phyloP scores from a whole-genome alignment of 768 basidiomycete species.

The Porphyrellus cyaneotinctus region DNA sequence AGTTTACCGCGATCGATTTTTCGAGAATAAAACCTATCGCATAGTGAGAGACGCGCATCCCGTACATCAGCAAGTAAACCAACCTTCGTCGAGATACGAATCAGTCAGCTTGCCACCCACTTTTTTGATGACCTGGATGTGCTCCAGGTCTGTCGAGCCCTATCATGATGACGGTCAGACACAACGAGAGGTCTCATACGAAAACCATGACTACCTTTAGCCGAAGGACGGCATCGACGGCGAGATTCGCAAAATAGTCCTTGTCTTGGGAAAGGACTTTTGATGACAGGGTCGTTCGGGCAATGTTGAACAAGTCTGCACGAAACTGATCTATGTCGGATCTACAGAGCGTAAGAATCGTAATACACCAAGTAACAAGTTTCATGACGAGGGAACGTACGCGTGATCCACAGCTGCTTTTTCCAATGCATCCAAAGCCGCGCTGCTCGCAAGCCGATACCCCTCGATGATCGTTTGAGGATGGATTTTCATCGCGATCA shows the following conservation, averaged over 20 bases:
- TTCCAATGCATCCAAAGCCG: constrained; percentile 83
- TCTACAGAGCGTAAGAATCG: constrained; percentile 34
- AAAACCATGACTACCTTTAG: constrained; percentile 56
- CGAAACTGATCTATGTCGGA: constrained; percentile 74
- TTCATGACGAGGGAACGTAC: constrained; percentile 42
- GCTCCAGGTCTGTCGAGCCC: constrained; percentile 95
- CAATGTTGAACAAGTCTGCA: constrained; percentile 93
- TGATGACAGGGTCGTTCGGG: constrained; percentile 89
- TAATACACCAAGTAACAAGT: background rate
- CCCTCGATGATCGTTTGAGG: constrained; percentile 98
- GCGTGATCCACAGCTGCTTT: constrained; percentile 77
- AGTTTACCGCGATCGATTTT: constrained; percentile 91
- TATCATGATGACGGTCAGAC: constrained; percentile 29
- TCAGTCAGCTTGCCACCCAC: constrained; percentile 98
- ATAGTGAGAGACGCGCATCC: background rate
- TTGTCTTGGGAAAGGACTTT: constrained; percentile 98
- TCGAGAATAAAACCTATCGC: constrained; percentile 90
- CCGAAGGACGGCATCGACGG: constrained; percentile 93
- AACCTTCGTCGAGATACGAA: constrained; percentile 96
- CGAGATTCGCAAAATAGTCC: constrained; percentile 95
- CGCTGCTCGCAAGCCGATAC: constrained; percentile 84
- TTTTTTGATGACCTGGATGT: constrained; percentile 99
- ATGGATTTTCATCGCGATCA: constrained; percentile 89
- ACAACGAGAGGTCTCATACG: background rate
- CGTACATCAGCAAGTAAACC: constrained; percentile 4